These are phyloP conservation scores for Boletus edulis DNA, from an alignment of 768 basidiomycete genomes.

Conservation along the genomic window DNA sequence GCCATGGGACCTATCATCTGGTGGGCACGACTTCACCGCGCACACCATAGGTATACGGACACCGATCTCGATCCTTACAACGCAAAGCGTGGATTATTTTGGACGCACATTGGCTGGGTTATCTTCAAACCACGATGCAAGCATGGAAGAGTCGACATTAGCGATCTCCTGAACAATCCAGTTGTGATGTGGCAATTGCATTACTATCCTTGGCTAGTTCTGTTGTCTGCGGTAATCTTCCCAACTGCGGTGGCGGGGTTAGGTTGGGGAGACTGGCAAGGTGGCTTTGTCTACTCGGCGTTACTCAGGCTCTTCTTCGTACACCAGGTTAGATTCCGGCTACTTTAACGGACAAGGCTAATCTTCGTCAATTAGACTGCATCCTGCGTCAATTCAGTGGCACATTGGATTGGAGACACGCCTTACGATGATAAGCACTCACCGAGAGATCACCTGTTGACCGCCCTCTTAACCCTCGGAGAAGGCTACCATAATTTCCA, in stretches of 20 bases:
- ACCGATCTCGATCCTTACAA: conserved; percentile 7
- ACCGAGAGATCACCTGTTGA: neutral
- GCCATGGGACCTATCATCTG: neutral
- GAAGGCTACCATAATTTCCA: conserved; percentile 7
- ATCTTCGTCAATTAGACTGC: neutral
- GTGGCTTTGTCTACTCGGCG: conserved; percentile 1
- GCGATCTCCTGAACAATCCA: neutral
- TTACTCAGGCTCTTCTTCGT: conserved; percentile 1
- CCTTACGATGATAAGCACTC: conserved; percentile 3
- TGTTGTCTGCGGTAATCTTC: neutral
- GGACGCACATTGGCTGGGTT: neutral
- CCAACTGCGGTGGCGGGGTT: neutral
- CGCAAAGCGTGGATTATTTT: neutral
- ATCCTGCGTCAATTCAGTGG: conserved; percentile 1
- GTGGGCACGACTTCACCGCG: neutral
- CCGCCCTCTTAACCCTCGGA: neutral
- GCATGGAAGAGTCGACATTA: conserved; percentile 2
- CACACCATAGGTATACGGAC: conserved; percentile 7
- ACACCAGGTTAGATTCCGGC: neutral
- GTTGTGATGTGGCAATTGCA: conserved; percentile 1
- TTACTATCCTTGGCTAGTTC: neutral
- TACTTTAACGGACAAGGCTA: neutral
- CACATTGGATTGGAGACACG: conserved; percentile 1
- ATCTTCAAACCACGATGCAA: conserved; percentile 2
- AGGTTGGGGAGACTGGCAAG: conserved; percentile 7